Evolutionary conservation across 1,139 yeast genomes (phyloP).

Genomic region (Magnusiomyces suaveolens): DNA sequence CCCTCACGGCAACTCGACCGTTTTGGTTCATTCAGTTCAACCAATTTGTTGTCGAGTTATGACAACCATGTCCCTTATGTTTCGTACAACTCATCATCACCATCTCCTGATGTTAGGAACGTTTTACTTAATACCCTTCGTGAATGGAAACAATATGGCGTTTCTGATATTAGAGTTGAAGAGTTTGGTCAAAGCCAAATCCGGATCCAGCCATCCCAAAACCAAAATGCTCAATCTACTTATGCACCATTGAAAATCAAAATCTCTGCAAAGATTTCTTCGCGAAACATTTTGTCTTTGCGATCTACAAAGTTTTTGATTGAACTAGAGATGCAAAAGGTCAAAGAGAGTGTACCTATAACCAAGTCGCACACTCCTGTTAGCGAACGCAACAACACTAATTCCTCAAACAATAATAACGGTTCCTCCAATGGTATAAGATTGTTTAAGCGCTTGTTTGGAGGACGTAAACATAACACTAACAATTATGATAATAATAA

Average conservation of each 20-base stretch:
- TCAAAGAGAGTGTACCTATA: slow-evolving; percentile 3
- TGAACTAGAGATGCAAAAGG: slow-evolving; percentile 16
- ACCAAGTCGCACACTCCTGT: background rate
- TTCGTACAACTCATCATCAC: background rate
- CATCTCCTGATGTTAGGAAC: background rate
- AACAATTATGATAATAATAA: no score
- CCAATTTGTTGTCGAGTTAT: background rate
- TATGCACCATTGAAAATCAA: slow-evolving; percentile 16
- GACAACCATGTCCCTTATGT: background rate
- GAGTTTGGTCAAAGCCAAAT: slow-evolving; percentile 10
- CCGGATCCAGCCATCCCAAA: background rate
- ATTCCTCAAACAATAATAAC: no score
- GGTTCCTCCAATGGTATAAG: background rate
- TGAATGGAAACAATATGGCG: slow-evolving; percentile 33
- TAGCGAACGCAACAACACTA: background rate
- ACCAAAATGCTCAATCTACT: background rate
- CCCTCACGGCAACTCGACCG: background rate
- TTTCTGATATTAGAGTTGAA: slow-evolving; percentile 24
- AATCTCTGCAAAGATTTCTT: slow-evolving; percentile 29
- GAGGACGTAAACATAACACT: background rate
- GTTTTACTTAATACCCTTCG: slow-evolving; percentile 24
- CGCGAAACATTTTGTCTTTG: slow-evolving; percentile 28
- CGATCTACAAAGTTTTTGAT: slow-evolving; percentile 29
- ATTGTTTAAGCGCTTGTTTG: slow-evolving; percentile 1
- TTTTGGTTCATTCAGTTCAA: background rate